These are phyloP conservation scores for Ogataea methylovora DNA, from an alignment of 805 yeast species.

Conservation along the genomic window DNA sequence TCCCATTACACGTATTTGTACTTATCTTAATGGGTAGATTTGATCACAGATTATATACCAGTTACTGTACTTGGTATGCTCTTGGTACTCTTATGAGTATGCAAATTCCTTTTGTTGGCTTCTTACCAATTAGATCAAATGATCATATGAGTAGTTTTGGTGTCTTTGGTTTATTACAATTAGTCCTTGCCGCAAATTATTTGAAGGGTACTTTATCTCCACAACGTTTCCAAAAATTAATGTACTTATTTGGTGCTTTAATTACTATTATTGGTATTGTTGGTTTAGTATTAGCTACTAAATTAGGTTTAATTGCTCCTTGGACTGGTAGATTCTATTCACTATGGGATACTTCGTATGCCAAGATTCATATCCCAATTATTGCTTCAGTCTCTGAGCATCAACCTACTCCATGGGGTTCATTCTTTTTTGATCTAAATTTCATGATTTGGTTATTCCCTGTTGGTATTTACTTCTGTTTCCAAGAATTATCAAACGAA, in stretches of 20 bases:
- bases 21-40: conserved; percentile 92
- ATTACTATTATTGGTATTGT: conserved; percentile 57
- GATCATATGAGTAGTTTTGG: conserved; percentile 99
- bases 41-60: conserved; percentile 70
- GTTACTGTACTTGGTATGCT: conserved; percentile 95
- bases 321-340: conserved; percentile 99
- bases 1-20: conserved; percentile 91
- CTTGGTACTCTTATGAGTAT: conserved; percentile 96
- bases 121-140: conserved; percentile 91
- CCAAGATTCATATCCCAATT: conserved; percentile 96
- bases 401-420: conserved; percentile 99
- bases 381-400: conserved; percentile 99
- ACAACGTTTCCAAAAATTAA: conserved; percentile 62
- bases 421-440: conserved; percentile 90
- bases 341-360: conserved; percentile 96
- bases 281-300: conserved; percentile 74
- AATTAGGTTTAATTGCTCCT: conserved; percentile 92
- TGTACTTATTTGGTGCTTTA: conserved; percentile 49
- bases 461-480: conserved; percentile 86
- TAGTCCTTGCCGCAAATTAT: conserved; percentile 80
- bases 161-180: conserved; percentile 89
- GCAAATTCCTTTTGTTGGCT: conserved; percentile 99
- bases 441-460: conserved; percentile 98
- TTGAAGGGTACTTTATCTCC: conserved; percentile 67
- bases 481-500: conserved; percentile 85